Percentiles rank a stretch among this genome's conserved stretches.
Conservation (phyloP, 2,329 filamentous ascomycete species). For the Claviceps sp. region DNA sequence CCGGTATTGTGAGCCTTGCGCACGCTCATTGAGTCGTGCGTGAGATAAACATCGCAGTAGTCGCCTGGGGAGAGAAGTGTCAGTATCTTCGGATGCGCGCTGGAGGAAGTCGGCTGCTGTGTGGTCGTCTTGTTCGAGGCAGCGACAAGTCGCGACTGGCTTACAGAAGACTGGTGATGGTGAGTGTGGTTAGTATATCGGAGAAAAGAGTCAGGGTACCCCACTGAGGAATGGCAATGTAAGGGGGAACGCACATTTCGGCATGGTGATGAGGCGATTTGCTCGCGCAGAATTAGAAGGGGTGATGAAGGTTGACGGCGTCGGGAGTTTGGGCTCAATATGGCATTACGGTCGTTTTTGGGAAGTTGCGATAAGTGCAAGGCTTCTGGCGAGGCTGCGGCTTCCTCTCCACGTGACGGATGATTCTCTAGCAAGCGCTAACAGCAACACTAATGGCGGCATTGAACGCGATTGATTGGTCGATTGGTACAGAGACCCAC, state of each 20-base stretch:
- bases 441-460: too few species aligned
- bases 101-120: background rate
- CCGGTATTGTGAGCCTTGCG: conserved; percentile 97
- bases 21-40: conserved; percentile 99
- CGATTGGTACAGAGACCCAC: background rate
- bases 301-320: too few species aligned
- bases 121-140: background rate
- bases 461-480: background rate
- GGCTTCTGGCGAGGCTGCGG: background rate
- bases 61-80: conserved; percentile 43
- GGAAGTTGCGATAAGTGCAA: background rate
- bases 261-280: conserved; percentile 1
- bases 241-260: conserved; percentile 4
- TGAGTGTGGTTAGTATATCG: background rate
- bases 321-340: too few species aligned
- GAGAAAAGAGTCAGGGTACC: too few species aligned
- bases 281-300: too few species aligned
- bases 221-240: too few species aligned
- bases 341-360: too few species aligned
- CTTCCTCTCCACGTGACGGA: background rate
- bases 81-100: conserved; percentile 8
- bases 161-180: conserved; percentile 16
- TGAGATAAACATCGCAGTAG: conserved; percentile 99
- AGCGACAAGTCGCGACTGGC: conserved; percentile 1
- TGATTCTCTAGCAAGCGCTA: background rate